These are phyloP conservation scores for Penicillium manginii DNA, from an alignment of 495 filamentous ascomycete species.

Conservation along the genomic window DNA sequence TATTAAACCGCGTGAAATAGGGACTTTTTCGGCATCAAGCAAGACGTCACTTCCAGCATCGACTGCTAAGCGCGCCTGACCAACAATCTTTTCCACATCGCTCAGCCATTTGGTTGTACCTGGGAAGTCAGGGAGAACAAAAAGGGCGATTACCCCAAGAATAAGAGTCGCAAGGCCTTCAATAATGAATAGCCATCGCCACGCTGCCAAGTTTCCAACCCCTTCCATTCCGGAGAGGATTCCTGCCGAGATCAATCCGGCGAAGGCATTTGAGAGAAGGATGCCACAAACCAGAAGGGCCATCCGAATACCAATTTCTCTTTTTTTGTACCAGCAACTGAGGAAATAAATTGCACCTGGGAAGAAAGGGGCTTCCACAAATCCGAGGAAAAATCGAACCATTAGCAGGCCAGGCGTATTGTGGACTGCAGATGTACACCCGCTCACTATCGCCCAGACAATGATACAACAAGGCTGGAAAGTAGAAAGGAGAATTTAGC, in stretches of 20 bases:
- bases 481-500: not conserved
- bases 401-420: constrained; percentile 49
- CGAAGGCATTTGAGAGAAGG: constrained; percentile 65
- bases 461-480: constrained; percentile 52
- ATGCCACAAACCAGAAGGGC: constrained; percentile 60
- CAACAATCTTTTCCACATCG: constrained; percentile 63
- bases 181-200: constrained; percentile 71
- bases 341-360: constrained; percentile 64
- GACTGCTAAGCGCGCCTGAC: constrained; percentile 65
- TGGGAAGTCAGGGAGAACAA: constrained; percentile 72
- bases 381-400: constrained; percentile 60
- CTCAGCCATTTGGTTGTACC: constrained; percentile 70
- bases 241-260: constrained; percentile 58
- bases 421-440: constrained; percentile 54
- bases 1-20: constrained; percentile 10
- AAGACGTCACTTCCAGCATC: constrained; percentile 70
- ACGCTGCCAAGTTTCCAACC: constrained; percentile 57
- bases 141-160: constrained; percentile 56
- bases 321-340: constrained; percentile 63
- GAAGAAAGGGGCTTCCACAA: constrained; percentile 55
- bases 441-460: constrained; percentile 66
- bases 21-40: constrained; percentile 21
- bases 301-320: constrained; percentile 60
- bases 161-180: constrained; percentile 61
- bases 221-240: constrained; percentile 47